Conservation (phyloP, 2,329 filamentous ascomycete species). For the Aspergillus alliaceus region DNA sequence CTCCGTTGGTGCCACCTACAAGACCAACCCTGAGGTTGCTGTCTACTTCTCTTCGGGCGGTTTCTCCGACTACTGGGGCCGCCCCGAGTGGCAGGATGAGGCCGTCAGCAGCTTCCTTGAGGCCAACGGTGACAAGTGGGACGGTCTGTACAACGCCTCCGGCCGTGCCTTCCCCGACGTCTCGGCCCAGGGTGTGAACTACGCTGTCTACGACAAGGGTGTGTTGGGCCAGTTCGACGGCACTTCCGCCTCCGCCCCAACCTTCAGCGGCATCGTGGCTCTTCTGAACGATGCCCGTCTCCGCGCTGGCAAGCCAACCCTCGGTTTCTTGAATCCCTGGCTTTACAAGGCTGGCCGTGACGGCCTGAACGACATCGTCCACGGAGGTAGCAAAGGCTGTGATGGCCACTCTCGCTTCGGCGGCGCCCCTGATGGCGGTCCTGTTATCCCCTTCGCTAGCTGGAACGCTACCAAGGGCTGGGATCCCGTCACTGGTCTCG, state of each 20-base stretch:
- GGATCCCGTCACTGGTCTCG: constrained; percentile 52
- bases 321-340: constrained; percentile 64
- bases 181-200: constrained; percentile 37
- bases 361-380: constrained; percentile 50
- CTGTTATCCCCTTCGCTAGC: constrained; percentile 46
- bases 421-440: constrained; percentile 37
- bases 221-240: constrained; percentile 32
- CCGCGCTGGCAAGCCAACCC: constrained; percentile 46
- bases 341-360: constrained; percentile 49
- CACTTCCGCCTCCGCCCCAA: constrained; percentile 55
- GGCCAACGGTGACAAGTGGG: constrained; percentile 24
- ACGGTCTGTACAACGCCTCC: constrained; percentile 31
- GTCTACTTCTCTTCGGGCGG: constrained; percentile 45
- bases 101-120: constrained; percentile 38
- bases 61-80: constrained; percentile 40
- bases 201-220: constrained; percentile 34
- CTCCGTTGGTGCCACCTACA: constrained; percentile 43
- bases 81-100: constrained; percentile 33
- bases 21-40: constrained; percentile 39
- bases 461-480: constrained; percentile 54
- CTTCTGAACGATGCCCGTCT: constrained; percentile 64
- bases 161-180: constrained; percentile 46
- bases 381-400: constrained; percentile 50
- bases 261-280: constrained; percentile 59
- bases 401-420: constrained; percentile 44